Base-by-base conservation (phyloP, 768 basidiomycete species). In the Rhizopogon vulgaris region DNA sequence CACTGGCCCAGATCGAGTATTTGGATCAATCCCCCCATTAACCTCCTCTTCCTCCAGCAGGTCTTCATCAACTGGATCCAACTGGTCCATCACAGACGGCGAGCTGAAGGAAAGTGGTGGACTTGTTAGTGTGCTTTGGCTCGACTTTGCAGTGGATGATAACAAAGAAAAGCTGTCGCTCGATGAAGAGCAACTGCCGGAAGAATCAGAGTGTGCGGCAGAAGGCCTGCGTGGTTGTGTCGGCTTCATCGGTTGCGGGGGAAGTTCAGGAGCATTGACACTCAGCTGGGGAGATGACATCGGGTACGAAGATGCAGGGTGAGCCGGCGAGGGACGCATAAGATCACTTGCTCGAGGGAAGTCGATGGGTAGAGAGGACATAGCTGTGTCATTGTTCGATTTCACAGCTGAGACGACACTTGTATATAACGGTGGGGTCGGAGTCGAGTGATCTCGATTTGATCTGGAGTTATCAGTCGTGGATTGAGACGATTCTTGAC, bases 121-220 rank as follows among this genome's bases (percentile, higher is more conserved):
- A 47, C 68, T 68, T 18, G 56, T 47, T 37, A 66, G 54, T 9
- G 51, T 30, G 24, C 53, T 52, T 6, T 47, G 46, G 32, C 59
- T 57, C 6, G 64, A 64, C 48, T 25, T 68, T 24, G 55, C 36
- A 1, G 58, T 55, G 18, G 59, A 34, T 39, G 54, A 53, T 15
- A 46, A 1, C 36, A 54, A 49, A 11, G 36, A 4, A 15, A 52
- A 36, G 15, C 66, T 64, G 12, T 54, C 56, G 25, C 53, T 57
- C 10, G 51, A 32, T 11, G 45, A 34, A 11, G 61, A 54, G 38
- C 58, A 58, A 24, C 54, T 53, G 0, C 48, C 22, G 4, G 55
- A 52, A 10, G 38, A 36, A 12, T 67, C 68, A 12, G 67, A 70
- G 61, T 63, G 24, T 45, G 37, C 4, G 61, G 63, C 12, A 46